These are phyloP conservation scores for Ophiostoma sp. DNA, from an alignment of 2,329 filamentous ascomycete species.

Conservation along the genomic window DNA sequence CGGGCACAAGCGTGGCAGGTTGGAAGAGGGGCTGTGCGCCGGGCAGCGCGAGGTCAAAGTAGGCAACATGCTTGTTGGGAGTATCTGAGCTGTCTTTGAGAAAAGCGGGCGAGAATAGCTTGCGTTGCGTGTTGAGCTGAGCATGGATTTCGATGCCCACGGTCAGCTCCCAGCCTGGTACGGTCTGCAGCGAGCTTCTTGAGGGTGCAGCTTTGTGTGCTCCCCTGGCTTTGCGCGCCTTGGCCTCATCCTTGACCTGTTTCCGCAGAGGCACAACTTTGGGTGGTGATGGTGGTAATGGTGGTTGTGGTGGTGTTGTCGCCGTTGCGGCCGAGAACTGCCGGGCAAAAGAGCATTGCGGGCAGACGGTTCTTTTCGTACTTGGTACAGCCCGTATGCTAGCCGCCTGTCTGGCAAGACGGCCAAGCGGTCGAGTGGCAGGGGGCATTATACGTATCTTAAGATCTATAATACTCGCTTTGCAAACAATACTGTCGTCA, in stretches of 20 bases:
- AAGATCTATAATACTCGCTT: background rate
- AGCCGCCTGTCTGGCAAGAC: constrained; percentile 1
- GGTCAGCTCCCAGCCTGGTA: constrained; percentile 79
- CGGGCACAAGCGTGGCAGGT: constrained; percentile 73
- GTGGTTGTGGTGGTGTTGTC: background rate
- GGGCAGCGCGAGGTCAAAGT: constrained; percentile 84
- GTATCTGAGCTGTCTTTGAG: constrained; percentile 37
- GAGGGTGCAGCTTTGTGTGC: constrained; percentile 26
- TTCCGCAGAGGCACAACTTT: constrained; percentile 56
- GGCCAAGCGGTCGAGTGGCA: background rate
- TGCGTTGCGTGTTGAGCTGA: constrained; percentile 80
- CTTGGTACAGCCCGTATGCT: background rate
- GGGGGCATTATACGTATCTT: background rate
- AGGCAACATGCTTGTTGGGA: constrained; percentile 81
- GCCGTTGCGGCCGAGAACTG: constrained; percentile 4
- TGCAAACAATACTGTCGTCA: background rate
- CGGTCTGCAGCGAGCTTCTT: constrained; percentile 43
- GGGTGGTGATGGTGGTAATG: background rate
- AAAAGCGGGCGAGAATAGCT: constrained; percentile 76
- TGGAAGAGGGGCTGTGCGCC: constrained; percentile 87
- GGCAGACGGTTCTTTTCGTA: background rate
- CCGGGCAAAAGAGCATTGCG: constrained; percentile 10
- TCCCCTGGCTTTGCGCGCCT: constrained; percentile 40
- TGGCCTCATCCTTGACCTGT: constrained; percentile 63
- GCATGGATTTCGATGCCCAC: constrained; percentile 97